Base-by-base conservation (phyloP, 441 rosid species). In the Pelargonium citronellum region DNA sequence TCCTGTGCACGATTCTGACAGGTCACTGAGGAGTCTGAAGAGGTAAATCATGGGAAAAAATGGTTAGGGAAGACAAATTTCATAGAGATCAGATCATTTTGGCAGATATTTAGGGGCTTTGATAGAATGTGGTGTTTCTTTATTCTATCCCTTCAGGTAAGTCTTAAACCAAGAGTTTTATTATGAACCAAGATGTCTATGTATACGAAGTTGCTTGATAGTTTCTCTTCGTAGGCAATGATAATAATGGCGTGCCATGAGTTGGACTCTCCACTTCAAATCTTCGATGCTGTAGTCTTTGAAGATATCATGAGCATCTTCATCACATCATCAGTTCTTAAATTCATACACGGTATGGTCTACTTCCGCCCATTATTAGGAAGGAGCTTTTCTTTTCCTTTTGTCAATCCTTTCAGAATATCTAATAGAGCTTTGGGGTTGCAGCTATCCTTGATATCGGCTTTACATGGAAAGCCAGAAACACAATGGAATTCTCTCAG, bases 21-120 rank as follows among this genome's bases (percentile, higher is more conserved):
- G 97, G 85, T 22, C 68, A 4, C 65, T 61, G 34, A 27, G 68
- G 27, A 39, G 22, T 4, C 76, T 22, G 24, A 22, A 46, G 90
- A 83, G 75, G 87, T 82, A 68, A 77, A 47, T 66, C 60, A 43
- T 30, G 80, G 84, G 60, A 75, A 53, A 76, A 90, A 73, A 72
- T 91, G 99, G 99, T 73, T 89, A 58, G 98, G 98, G 75, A 92
- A 95, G 89, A 89, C 89, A 73, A 90, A 95, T 77, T 95, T 90
- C 85, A 94, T 89, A 65, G 99, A 95, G 89, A 85, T 81, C 66
- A 98, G 90, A 74, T 90, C 99, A 37, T 89, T 95, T 81, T 95
- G 97, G 99, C 99, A 95, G 79, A 86, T 95, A 71, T 95, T 90
- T 78, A 84, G 99, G 80, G 92, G 98, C 84, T 95, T 95, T 81